Conservation (phyloP, 495 filamentous ascomycete genomes). For the Tetracladium marchalianum region DNA sequence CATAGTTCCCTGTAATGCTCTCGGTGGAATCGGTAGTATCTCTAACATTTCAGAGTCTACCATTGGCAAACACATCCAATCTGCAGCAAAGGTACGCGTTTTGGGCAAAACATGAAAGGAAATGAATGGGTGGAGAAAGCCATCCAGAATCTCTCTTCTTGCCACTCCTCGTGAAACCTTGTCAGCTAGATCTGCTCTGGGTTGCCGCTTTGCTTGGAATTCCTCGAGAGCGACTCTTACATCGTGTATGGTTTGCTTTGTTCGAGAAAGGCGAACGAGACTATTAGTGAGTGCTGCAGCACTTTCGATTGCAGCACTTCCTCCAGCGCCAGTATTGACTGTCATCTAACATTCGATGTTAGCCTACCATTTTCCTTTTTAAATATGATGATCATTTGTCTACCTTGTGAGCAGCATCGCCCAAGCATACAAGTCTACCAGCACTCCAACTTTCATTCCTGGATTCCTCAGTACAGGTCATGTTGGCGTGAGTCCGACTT, state of each 20-base stretch:
- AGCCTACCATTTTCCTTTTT: not conserved
- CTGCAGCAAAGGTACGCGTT: conserved; percentile 3
- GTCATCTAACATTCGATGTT: conserved; percentile 15
- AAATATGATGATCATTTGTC: too few species aligned
- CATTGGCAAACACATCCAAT: conserved; percentile 1
- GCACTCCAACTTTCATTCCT: conserved; percentile 28
- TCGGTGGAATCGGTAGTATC: conserved; percentile 3
- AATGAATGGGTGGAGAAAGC: conserved; percentile 13
- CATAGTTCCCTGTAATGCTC: conserved; percentile 1
- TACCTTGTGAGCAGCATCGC: conserved; percentile 35
- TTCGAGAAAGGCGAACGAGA: conserved; percentile 14
- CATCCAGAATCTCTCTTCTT: conserved; percentile 12
- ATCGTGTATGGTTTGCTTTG: conserved; percentile 8
- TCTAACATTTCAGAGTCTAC: conserved; percentile 1
- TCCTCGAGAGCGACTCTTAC: conserved; percentile 14
- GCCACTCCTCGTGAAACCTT: conserved; percentile 16
- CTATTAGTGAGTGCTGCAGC: conserved; percentile 33
- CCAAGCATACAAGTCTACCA: conserved; percentile 30
- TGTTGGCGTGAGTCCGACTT: conserved; percentile 8
- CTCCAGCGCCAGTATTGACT: conserved; percentile 29
- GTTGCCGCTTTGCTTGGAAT: conserved; percentile 15
- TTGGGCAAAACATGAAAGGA: conserved; percentile 11
- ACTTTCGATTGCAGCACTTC: conserved; percentile 31
- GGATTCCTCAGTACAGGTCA: conserved; percentile 31
- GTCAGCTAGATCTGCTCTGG: conserved; percentile 12